A percentile compares a stretch with the other conserved stretches of the same genome.
Conservation (phyloP, 2,329 filamentous ascomycete species). For the Hyphodiscus sp. region DNA sequence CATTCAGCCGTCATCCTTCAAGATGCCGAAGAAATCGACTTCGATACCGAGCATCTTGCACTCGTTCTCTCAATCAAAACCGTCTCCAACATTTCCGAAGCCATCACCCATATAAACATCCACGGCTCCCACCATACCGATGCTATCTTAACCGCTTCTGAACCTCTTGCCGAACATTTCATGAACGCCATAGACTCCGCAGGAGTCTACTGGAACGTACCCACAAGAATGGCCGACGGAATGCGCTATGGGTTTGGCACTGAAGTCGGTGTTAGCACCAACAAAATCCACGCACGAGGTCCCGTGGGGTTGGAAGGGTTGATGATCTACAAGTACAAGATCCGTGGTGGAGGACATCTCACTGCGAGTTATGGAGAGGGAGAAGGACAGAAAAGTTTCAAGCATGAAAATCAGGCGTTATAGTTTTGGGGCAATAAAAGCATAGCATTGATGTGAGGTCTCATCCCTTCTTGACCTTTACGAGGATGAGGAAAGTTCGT, state of each 20-base stretch:
- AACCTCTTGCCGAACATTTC: slow-evolving; percentile 68
- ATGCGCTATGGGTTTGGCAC: slow-evolving; percentile 98
- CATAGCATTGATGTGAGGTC: not conserved
- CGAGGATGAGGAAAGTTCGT: not conserved
- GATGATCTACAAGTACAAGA: slow-evolving; percentile 95
- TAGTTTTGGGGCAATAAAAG: slow-evolving; percentile 3
- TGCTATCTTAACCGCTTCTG: slow-evolving; percentile 69
- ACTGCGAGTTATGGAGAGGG: slow-evolving; percentile 67
- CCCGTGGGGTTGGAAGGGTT: slow-evolving; percentile 91
- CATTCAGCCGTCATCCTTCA: slow-evolving; percentile 46
- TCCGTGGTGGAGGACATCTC: slow-evolving; percentile 77
- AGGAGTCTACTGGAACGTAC: slow-evolving; percentile 95
- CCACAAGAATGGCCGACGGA: slow-evolving; percentile 88
- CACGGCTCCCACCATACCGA: slow-evolving; percentile 96
- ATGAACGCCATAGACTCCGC: slow-evolving; percentile 81
- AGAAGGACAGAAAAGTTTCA: slow-evolving; percentile 50
- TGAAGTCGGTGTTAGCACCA: slow-evolving; percentile 96
- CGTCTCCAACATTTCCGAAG: slow-evolving; percentile 60
- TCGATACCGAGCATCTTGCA: slow-evolving; percentile 81
- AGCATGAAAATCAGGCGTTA: slow-evolving; percentile 45
- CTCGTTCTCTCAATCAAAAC: slow-evolving; percentile 79
- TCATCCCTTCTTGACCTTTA: not conserved
- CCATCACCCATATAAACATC: slow-evolving; percentile 81
- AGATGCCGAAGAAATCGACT: slow-evolving; percentile 65
- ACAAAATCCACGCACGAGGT: slow-evolving; percentile 93